Evolutionary conservation across 2,329 filamentous ascomycete species (phyloP), one percentile per base, ranked within the genome.

Genomic region (Microcera coccophila): DNA sequence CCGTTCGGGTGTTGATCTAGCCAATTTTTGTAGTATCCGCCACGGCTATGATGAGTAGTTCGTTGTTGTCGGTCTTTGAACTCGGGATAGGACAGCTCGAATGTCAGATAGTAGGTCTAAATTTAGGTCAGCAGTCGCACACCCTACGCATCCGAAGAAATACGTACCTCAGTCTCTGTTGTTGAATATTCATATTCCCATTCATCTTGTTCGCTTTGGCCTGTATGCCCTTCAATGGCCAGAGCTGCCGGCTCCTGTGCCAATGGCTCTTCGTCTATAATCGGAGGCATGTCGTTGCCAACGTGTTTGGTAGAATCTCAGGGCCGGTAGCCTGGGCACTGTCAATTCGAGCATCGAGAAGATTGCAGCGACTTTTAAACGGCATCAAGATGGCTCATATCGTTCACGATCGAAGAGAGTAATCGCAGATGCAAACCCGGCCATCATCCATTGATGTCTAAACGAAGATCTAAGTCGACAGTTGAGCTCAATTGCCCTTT

Each of bases 111-210:
- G 59, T 79, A 84, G 1, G 76, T 82, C 80, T 84, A 48, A 4
- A 16, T 14, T n/a, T n/a, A 33, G 18, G 41, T 58, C 37, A 55
- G 46, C 36, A 20, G 7, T 31, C 20, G 12, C 12, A 15, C 21
- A 16, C 24, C 21, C 31, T 15, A 15, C 16, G n/a, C 17, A 16
- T 24, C 8, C 36, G 12, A 11, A 15, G 9, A n/a, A 21, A 3
- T 36, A 21, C 24, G 26, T 19, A 78, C 80, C 69, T 84, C 81
- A 12, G 73, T 81, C 55, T 84, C 79, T 0, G 78, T 81, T 3
- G 68, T 63, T 0, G 81, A 84, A 55, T 84, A 84, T 52, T 84
- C 81, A 51, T 83, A 84, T 55, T 84, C 81, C 78, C 79, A 84
- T 38, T 82, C 79, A 37, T 83, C 76, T 45, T 81, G 69, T 5